Evolutionary conservation across 306 rosid species (phyloP).

Genomic region (Cicer judaicum): DNA sequence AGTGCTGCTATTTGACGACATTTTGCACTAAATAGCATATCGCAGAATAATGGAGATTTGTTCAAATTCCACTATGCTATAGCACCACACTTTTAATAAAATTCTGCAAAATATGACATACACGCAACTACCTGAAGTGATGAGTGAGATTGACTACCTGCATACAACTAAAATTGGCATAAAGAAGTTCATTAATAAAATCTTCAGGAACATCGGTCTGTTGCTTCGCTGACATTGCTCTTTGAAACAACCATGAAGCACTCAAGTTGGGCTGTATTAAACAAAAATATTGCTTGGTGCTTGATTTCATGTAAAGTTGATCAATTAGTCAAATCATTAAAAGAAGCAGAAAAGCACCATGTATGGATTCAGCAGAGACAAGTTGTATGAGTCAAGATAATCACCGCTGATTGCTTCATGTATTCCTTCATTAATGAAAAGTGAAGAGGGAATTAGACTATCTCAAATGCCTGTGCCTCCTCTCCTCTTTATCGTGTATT

Average conservation of each 20-base stretch:
- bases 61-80: neutral
- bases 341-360: slow-evolving; percentile 62
- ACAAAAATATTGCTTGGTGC: slow-evolving; percentile 38
- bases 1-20: neutral
- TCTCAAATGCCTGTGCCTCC: slow-evolving; percentile 17
- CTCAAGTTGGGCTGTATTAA: slow-evolving; percentile 86
- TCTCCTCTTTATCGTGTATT: too few species aligned
- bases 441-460: slow-evolving; percentile 34
- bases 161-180: slow-evolving; percentile 79
- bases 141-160: slow-evolving; percentile 56
- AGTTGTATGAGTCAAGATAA: slow-evolving; percentile 75
- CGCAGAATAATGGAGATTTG: neutral
- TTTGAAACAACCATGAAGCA: slow-evolving; percentile 97
- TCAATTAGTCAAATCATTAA: slow-evolving; percentile 18
- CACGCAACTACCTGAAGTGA: neutral
- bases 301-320: slow-evolving; percentile 35
- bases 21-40: neutral
- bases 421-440: slow-evolving; percentile 67
- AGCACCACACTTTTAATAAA: neutral
- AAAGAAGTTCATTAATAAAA: slow-evolving; percentile 88
- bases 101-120: slow-evolving; percentile 17
- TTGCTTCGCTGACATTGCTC: slow-evolving; percentile 93
- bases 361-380: slow-evolving; percentile 90
- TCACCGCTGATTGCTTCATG: slow-evolving; percentile 73
- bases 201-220: slow-evolving; percentile 69